phyloP scores from a whole-genome alignment of 2,329 filamentous ascomycete genomes.

The Pleoardoris graminearum region DNA sequence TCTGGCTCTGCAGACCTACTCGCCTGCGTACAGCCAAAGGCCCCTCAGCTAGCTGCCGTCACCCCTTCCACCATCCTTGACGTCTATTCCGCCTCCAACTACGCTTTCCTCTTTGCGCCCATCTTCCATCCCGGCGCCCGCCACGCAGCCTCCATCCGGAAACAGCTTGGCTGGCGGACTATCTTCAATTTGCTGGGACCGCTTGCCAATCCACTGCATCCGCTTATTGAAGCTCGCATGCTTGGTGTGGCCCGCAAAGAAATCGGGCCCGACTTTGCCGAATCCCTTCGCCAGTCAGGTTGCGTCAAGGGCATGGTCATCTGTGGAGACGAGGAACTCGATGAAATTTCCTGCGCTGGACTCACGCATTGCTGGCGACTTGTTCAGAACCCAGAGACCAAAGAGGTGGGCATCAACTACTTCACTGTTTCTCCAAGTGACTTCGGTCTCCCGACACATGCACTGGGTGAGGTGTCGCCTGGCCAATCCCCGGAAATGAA shows the following conservation, averaged over 20 bases:
- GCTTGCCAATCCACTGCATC: slow-evolving; percentile 84
- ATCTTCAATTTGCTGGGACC: slow-evolving; percentile 98
- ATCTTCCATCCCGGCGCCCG: slow-evolving; percentile 96
- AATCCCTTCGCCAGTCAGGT: slow-evolving; percentile 76
- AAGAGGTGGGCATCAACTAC: slow-evolving; percentile 66
- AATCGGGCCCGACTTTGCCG: slow-evolving; percentile 85
- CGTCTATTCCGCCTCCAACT: slow-evolving; percentile 82
- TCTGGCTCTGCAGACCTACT: slow-evolving; percentile 94
- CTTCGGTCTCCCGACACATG: slow-evolving; percentile 78
- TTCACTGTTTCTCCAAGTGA: slow-evolving; percentile 82
- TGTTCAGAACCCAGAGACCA: slow-evolving; percentile 50
- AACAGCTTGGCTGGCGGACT: slow-evolving; percentile 88
- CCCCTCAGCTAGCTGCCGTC: slow-evolving; percentile 75
- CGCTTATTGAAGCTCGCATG: slow-evolving; percentile 78
- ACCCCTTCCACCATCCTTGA: slow-evolving; percentile 69
- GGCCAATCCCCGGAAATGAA: slow-evolving; percentile 88
- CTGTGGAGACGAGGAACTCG: slow-evolving; percentile 91
- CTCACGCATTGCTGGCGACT: slow-evolving; percentile 88
- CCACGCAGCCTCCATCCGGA: slow-evolving; percentile 82
- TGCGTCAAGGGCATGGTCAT: slow-evolving; percentile 84
- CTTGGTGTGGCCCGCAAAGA: slow-evolving; percentile 90
- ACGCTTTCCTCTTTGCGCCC: slow-evolving; percentile 93
- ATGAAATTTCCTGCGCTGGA: slow-evolving; percentile 92
- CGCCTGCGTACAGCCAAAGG: slow-evolving; percentile 69
- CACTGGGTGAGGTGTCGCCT: slow-evolving; percentile 76